These are phyloP conservation scores for Pythium scleroteichum DNA, from an alignment of 352 stramenopile genomes.

Conservation along the genomic window DNA sequence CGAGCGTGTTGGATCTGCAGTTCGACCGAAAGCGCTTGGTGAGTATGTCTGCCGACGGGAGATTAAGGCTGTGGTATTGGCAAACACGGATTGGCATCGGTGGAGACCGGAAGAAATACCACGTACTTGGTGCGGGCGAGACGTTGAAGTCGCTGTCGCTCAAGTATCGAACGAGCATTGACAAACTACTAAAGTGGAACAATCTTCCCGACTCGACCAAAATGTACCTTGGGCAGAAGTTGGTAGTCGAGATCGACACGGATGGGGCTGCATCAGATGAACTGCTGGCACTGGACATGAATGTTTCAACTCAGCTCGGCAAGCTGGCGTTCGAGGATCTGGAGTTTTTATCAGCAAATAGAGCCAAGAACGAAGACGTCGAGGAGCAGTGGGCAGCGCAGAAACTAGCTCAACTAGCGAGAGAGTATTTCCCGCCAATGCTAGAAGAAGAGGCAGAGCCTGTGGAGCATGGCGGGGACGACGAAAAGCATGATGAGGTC, in stretches of 20 bases:
- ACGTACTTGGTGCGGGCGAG: slow-evolving; percentile 69
- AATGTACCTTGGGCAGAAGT: slow-evolving; percentile 74
- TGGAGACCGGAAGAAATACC: slow-evolving; percentile 60
- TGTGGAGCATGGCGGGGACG: not conserved
- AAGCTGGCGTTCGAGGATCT: slow-evolving; percentile 69
- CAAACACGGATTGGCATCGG: slow-evolving; percentile 46
- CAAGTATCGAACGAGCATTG: slow-evolving; percentile 74
- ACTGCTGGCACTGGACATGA: slow-evolving; percentile 54
- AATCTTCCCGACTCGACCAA: slow-evolving; percentile 66
- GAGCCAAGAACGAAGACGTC: slow-evolving; percentile 50
- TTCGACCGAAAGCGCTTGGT: slow-evolving; percentile 70
- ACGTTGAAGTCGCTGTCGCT: slow-evolving; percentile 73
- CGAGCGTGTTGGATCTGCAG: slow-evolving; percentile 61
- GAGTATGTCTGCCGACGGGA: slow-evolving; percentile 63
- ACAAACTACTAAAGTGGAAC: slow-evolving; percentile 74
- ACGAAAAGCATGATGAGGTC: slow-evolving; percentile 18
- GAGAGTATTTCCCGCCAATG: slow-evolving; percentile 64
- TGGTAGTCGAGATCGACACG: slow-evolving; percentile 61
- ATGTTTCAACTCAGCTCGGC: slow-evolving; percentile 46
- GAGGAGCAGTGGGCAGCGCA: slow-evolving; percentile 62
- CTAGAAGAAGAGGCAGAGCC: slow-evolving; percentile 26
- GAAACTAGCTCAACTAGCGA: slow-evolving; percentile 53
- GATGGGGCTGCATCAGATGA: slow-evolving; percentile 47
- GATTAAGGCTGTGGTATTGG: slow-evolving; percentile 70
- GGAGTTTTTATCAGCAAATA: slow-evolving; percentile 61